phyloP scores from a whole-genome alignment of 2,329 filamentous ascomycete species.

The Didymella pomorum region DNA sequence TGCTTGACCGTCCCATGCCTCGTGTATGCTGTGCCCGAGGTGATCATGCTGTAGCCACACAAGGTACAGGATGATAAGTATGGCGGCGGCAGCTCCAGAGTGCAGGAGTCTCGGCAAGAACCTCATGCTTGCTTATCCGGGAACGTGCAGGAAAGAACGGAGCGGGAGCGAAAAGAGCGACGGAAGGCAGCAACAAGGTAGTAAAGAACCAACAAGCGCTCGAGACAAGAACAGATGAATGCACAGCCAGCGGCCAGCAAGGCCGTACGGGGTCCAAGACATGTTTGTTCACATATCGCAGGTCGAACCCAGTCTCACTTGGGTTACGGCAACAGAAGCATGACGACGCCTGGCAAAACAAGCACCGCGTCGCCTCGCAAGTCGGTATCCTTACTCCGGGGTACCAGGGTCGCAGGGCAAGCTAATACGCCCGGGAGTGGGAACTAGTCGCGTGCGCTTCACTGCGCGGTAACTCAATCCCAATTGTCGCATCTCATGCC shows the following conservation, averaged over 20 bases:
- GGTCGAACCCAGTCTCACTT: constrained; percentile 25
- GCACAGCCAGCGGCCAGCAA: not conserved
- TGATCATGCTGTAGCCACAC: constrained; percentile 40
- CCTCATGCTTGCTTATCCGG: constrained; percentile 35
- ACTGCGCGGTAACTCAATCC: constrained; percentile 16
- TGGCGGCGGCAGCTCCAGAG: constrained; percentile 32
- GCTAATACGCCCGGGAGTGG: constrained; percentile 24
- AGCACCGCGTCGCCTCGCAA: constrained; percentile 18
- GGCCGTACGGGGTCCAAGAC: constrained; percentile 21
- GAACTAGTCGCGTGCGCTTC: constrained; percentile 28
- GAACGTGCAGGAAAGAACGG: constrained; percentile 1
- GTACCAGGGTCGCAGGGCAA: constrained; percentile 14
- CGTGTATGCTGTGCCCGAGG: constrained; percentile 37
- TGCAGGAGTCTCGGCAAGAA: constrained; percentile 45
- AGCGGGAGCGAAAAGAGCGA: not conserved
- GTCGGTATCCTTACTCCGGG: constrained; percentile 10
- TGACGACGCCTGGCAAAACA: constrained; percentile 34
- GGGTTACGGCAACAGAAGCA: constrained; percentile 26
- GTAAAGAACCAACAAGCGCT: constrained; percentile 12
- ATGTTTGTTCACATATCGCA: constrained; percentile 27
- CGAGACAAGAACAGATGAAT: constrained; percentile 12
- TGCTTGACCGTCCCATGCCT: constrained; percentile 39
- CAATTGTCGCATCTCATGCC: constrained; percentile 13
- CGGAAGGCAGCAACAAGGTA: constrained; percentile 9
- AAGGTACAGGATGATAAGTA: constrained; percentile 43